These are phyloP conservation scores for Aspergillus conjunctus DNA, from an alignment of 495 filamentous ascomycete genomes.

Conservation along the genomic window DNA sequence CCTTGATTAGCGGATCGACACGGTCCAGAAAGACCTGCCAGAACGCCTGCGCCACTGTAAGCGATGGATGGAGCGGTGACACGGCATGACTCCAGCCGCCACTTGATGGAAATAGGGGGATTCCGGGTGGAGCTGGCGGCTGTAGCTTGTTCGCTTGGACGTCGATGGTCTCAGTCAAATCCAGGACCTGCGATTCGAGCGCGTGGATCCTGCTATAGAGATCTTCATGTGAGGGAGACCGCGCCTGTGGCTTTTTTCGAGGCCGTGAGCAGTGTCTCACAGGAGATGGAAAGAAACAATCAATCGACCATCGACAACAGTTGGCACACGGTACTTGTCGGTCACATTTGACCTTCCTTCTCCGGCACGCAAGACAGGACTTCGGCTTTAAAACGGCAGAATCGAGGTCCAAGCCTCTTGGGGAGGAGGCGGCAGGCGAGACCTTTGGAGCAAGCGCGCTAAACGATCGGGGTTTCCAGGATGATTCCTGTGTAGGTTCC, in stretches of 20 bases:
- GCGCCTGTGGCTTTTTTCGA: background rate
- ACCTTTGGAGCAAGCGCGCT: conserved; percentile 10
- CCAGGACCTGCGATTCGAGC: conserved; percentile 6
- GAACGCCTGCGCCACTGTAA: conserved; percentile 2
- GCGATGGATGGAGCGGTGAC: conserved; percentile 7
- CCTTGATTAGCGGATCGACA: conserved; percentile 20
- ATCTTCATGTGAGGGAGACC: background rate
- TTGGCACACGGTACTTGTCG: conserved; percentile 17
- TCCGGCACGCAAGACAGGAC: conserved; percentile 19
- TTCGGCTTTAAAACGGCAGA: conserved; percentile 14
- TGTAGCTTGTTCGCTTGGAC: conserved; percentile 5
- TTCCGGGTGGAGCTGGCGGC: background rate
- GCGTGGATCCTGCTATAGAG: conserved; percentile 4
- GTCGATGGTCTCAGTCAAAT: conserved; percentile 5
- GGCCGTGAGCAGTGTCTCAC: conserved; percentile 13
- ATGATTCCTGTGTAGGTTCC: background rate
- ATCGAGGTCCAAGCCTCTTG: background rate
- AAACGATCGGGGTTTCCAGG: background rate
- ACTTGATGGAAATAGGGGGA: conserved; percentile 6
- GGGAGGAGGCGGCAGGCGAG: background rate
- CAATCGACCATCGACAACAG: conserved; percentile 18
- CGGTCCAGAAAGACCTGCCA: conserved; percentile 14
- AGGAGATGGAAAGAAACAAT: conserved; percentile 18
- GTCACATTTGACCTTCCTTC: conserved; percentile 21
- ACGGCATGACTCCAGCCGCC: conserved; percentile 10